phyloP scores from a whole-genome alignment of 495 filamentous ascomycete genomes.

The Penicillium diatomitis region DNA sequence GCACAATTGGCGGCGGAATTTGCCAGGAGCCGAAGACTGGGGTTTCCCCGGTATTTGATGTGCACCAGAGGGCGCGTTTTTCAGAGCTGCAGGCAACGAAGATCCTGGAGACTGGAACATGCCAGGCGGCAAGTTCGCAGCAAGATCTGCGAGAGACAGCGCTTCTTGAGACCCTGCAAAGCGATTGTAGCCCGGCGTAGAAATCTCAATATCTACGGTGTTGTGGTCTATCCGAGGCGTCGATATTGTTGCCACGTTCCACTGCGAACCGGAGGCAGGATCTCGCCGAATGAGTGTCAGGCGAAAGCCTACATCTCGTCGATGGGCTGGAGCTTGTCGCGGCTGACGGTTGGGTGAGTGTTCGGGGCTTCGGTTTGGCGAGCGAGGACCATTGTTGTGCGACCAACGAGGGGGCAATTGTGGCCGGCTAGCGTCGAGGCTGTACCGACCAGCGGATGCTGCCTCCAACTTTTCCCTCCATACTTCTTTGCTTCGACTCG shows the following conservation, averaged over 20 bases:
- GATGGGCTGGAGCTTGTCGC: not conserved
- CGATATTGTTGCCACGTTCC: conserved; percentile 75
- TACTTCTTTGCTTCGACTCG: conserved; percentile 12
- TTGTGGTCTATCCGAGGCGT: conserved; percentile 27
- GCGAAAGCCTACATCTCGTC: conserved; percentile 35
- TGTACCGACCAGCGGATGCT: conserved; percentile 19
- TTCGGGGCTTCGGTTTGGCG: conserved; percentile 20
- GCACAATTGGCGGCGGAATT: conserved; percentile 32
- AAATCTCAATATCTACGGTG: conserved; percentile 50
- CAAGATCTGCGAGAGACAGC: conserved; percentile 21
- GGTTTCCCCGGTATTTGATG: not conserved
- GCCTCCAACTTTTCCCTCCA: conserved; percentile 19
- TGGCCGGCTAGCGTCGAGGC: conserved; percentile 26
- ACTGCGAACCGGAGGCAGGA: conserved; percentile 67
- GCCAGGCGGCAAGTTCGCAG: conserved; percentile 22
- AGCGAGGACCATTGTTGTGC: conserved; percentile 12
- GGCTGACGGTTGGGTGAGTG: conserved; percentile 18
- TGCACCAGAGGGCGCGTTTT: conserved; percentile 5
- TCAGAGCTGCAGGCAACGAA: conserved; percentile 10
- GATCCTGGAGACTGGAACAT: conserved; percentile 10
- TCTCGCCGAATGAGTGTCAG: conserved; percentile 87
- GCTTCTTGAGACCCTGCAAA: conserved; percentile 38
- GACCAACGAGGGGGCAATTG: conserved; percentile 24
- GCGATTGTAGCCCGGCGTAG: conserved; percentile 53
- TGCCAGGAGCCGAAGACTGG: conserved; percentile 20